Evolutionary conservation across 441 rosid species (phyloP), one percentile per base, ranked within the genome.

Genomic region (Melastoma candidum): DNA sequence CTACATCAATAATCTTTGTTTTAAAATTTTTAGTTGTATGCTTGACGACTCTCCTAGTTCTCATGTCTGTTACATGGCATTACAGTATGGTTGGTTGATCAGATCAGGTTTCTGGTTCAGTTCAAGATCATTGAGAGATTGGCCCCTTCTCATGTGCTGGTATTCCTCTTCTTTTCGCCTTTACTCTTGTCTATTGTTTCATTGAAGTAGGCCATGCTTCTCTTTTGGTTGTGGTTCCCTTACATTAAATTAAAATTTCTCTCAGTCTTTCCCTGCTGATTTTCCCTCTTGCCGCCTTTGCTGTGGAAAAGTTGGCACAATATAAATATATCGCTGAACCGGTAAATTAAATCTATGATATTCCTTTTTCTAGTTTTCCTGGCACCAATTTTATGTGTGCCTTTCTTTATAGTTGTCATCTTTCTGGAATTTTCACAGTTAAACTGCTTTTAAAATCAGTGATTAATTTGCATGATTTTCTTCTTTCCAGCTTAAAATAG

Each of bases 121-220:
- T 58, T 87, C 99, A 7, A 81, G 65, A 41, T 84, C 90, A 4
- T 66, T 90, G 69, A 81, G 96, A 69, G 99, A 89, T 65, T 94
- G 99, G 99, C 99, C 97, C 0, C 90, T 94, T 49, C 66, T 94
- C 67, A 94, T 94, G 99, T 87, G 96, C 77, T 87, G 99, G 97
- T 90, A 85, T 65, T 59, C 25, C 36, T 47, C 63, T 43, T 2
- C 11, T 3, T 22, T 3, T 3, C 11, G n/a, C 46, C 45, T 13
- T 13, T 32, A 47, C 45, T 32, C 11, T 6, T 10, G 44, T 51
- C 2, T 13, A 46, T 46, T 61, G 22, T 12, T 22, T 13, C 26
- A 45, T 47, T 26, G 0, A 10, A 3, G 56, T 49, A 36, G 49
- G 52, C 59, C 3, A 27, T 12, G 25, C 54, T 4, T 46, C 44